Conservation (phyloP, 108 stramenopile genomes). For the Asterionellopsis glacialis region DNA sequence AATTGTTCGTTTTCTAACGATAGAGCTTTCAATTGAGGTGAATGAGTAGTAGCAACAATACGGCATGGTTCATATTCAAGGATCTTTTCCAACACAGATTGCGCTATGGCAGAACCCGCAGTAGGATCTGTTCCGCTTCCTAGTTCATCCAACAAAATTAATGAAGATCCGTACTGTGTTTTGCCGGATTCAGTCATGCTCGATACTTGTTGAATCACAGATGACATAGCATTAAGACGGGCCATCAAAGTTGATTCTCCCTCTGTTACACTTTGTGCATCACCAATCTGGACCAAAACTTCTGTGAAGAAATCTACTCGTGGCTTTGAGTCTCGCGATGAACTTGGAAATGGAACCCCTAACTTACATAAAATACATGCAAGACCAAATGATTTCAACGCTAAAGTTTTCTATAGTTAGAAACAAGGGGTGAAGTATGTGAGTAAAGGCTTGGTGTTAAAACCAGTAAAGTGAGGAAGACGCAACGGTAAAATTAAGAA, state of each 20-base stretch:
- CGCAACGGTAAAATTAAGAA: too few relatives aligned
- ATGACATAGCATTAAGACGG: conserved; percentile 46
- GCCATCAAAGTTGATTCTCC: conserved; percentile 79
- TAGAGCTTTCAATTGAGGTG: conserved; percentile 66
- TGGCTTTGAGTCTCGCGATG: not conserved
- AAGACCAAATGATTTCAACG: conserved; percentile 76
- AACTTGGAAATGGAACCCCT: conserved; percentile 45
- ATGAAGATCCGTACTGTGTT: not conserved
- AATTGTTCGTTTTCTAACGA: conserved; percentile 44
- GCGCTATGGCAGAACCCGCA: conserved; percentile 68
- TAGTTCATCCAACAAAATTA: conserved; percentile 72
- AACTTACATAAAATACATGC: conserved; percentile 39
- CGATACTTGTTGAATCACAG: conserved; percentile 32
- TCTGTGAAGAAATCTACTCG: conserved; percentile 60
- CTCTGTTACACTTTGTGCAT: conserved; percentile 51
- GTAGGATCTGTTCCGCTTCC: conserved; percentile 76
- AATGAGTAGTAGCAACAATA: conserved; percentile 78
- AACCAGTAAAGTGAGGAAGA: too few relatives aligned
- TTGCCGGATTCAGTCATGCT: conserved; percentile 1
- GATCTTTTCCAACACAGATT: conserved; percentile 68
- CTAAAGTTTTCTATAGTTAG: conserved; percentile 60
- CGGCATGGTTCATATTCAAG: conserved; percentile 24
- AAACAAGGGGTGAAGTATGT: too few relatives aligned
- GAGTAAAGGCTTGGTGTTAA: too few relatives aligned
- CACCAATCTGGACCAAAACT: conserved; percentile 63